Conservation (phyloP, 2,329 filamentous ascomycete species). For the Neurospora sp. region DNA sequence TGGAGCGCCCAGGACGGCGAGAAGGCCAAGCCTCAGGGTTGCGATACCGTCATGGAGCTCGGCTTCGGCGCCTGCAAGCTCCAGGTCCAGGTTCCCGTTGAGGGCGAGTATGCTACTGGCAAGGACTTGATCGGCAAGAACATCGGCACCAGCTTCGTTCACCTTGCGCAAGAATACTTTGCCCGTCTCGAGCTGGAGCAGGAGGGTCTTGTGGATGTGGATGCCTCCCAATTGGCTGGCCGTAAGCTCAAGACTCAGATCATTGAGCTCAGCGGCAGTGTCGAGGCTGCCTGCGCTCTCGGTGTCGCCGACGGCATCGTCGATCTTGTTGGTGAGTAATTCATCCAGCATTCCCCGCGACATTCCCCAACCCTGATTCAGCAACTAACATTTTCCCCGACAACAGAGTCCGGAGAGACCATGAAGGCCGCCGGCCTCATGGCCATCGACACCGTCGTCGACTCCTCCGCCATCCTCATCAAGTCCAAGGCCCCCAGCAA, state of each 20-base stretch:
- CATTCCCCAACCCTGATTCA: neutral
- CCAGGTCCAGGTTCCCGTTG: conserved; percentile 92
- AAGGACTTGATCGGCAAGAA: conserved; percentile 83
- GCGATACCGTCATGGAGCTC: conserved; percentile 81
- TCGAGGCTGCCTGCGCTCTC: conserved; percentile 90
- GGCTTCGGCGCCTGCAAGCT: conserved; percentile 86
- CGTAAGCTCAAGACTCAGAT: conserved; percentile 71
- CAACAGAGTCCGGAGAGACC: conserved; percentile 90
- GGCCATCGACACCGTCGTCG: conserved; percentile 86
- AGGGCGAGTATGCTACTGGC: conserved; percentile 59
- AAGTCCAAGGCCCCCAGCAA: conserved; percentile 80
- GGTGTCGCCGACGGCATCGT: conserved; percentile 96
- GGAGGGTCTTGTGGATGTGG: conserved; percentile 29
- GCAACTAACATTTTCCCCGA: conserved; percentile 1
- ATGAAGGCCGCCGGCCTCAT: conserved; percentile 94
- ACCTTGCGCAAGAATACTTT: conserved; percentile 77
- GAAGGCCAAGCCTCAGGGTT: conserved; percentile 43
- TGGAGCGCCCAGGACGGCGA: conserved; percentile 34
- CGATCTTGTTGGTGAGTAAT: conserved; percentile 76
- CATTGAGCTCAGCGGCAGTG: conserved; percentile 89
- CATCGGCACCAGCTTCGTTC: conserved; percentile 90
- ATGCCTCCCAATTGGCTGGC: conserved; percentile 24
- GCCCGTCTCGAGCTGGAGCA: conserved; percentile 55
- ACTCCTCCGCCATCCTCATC: conserved; percentile 81
- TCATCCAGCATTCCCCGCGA: neutral